Evolutionary conservation across 306 rosid genomes (phyloP).

Genomic region (Sophora flavescens): DNA sequence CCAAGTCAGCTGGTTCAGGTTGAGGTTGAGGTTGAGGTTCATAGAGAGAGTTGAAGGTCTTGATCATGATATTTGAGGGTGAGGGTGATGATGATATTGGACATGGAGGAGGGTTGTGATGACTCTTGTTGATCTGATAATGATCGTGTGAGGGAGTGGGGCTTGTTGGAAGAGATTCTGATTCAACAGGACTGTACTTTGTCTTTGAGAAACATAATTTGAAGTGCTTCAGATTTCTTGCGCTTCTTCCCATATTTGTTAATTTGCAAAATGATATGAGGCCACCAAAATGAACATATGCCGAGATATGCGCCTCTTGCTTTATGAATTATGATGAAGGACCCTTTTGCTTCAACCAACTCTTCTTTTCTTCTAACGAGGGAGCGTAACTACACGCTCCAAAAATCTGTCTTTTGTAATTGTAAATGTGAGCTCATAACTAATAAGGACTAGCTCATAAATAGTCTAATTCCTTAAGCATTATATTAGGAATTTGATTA

Average conservation of each 20-base stretch:
- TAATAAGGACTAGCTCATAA: no score
- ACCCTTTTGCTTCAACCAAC: neutral
- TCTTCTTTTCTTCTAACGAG: neutral
- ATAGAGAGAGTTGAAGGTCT: conserved; percentile 90
- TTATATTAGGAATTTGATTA: no score
- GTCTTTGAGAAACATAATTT: conserved; percentile 75
- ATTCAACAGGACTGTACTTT: conserved; percentile 54
- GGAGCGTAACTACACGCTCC: neutral
- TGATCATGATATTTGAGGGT: conserved; percentile 51
- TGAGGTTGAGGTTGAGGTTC: conserved; percentile 44
- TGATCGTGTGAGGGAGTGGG: conserved; percentile 35
- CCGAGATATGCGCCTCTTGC: neutral
- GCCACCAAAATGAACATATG: neutral
- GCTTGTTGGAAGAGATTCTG: conserved; percentile 45
- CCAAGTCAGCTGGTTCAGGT: conserved; percentile 55
- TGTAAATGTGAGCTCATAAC: no score
- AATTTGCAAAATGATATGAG: neutral
- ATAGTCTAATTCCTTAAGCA: no score
- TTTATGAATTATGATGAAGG: conserved; percentile 10
- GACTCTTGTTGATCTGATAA: neutral
- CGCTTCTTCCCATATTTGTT: conserved; percentile 62
- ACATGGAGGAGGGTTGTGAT: conserved; percentile 42
- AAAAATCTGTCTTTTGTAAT: no score
- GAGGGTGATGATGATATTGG: conserved; percentile 13
- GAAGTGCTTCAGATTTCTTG: conserved; percentile 50